phyloP scores from a whole-genome alignment of 1,139 yeast species.

The Hyphopichia khmerensis region DNA sequence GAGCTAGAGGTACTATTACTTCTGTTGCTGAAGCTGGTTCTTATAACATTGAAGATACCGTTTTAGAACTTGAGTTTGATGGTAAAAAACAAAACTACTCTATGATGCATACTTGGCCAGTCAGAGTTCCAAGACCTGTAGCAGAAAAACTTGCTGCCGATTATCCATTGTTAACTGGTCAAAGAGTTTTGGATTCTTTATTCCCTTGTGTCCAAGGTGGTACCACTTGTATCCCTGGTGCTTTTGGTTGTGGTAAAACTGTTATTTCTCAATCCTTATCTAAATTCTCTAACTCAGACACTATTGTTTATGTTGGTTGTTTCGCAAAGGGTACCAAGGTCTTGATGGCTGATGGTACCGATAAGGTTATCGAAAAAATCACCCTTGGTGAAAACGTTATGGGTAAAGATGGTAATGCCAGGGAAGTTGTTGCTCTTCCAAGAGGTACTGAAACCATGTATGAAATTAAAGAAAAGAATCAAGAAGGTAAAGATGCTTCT shows the following conservation, averaged over 20 bases:
- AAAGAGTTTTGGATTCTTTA: slow-evolving; percentile 94
- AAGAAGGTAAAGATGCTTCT: slow-evolving; percentile 12
- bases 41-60: slow-evolving; percentile 83
- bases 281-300: slow-evolving; percentile 95
- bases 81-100: slow-evolving; percentile 79
- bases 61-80: slow-evolving; percentile 91
- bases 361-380: slow-evolving; percentile 29
- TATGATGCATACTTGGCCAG: slow-evolving; percentile 99
- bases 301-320: slow-evolving; percentile 90
- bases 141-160: slow-evolving; percentile 91
- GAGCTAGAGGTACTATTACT: slow-evolving; percentile 96
- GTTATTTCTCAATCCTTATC: slow-evolving; percentile 97
- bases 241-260: slow-evolving; percentile 99
- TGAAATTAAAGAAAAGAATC: slow-evolving; percentile 24
- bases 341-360: slow-evolving; percentile 41
- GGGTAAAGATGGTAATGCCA: slow-evolving; percentile 43
- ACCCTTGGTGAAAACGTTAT: slow-evolving; percentile 36
- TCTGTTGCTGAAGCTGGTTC: slow-evolving; percentile 87
- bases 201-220: slow-evolving; percentile 99
- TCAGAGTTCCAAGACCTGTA: slow-evolving; percentile 98
- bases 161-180: slow-evolving; percentile 95
- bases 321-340: slow-evolving; percentile 36
- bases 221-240: slow-evolving; percentile 99
- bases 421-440: slow-evolving; percentile 40
- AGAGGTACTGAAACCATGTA: slow-evolving; percentile 41